Conservation (phyloP, 805 yeast genomes). For the Scheffersomyces coipomensis region DNA sequence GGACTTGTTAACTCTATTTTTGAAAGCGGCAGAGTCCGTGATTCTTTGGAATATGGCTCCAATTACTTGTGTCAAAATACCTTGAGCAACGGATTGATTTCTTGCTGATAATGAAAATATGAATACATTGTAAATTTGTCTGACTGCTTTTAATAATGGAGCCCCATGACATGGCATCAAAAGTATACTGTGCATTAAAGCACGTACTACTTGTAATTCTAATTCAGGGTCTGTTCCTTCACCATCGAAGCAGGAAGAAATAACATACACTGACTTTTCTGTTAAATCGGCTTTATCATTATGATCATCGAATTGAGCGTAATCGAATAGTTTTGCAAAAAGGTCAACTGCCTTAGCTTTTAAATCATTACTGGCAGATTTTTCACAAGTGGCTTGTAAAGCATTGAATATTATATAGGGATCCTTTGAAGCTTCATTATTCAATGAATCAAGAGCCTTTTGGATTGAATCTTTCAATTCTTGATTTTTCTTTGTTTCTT, state of each 20-base stretch:
- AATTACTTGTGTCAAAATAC: slow-evolving; percentile 87
- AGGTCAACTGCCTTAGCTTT: slow-evolving; percentile 79
- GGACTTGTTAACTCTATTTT: slow-evolving; percentile 18
- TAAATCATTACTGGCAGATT: slow-evolving; percentile 53
- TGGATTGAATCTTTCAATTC: slow-evolving; percentile 34
- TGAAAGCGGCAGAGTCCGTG: slow-evolving; percentile 43
- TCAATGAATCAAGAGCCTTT: slow-evolving; percentile 42
- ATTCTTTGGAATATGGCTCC: slow-evolving; percentile 78
- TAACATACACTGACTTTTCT: slow-evolving; percentile 81
- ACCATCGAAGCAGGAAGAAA: slow-evolving; percentile 82
- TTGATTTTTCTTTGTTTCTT: slow-evolving; percentile 59
- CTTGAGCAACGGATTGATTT: slow-evolving; percentile 94
- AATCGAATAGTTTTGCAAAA: slow-evolving; percentile 85
- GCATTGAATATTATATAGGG: slow-evolving; percentile 72
- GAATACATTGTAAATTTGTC: slow-evolving; percentile 92
- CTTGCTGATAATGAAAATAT: slow-evolving; percentile 76
- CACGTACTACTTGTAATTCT: slow-evolving; percentile 91
- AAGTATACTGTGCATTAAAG: slow-evolving; percentile 82
- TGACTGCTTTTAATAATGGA: slow-evolving; percentile 79
- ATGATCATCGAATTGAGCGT: slow-evolving; percentile 67
- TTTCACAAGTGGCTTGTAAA: slow-evolving; percentile 70
- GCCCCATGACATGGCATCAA: slow-evolving; percentile 90
- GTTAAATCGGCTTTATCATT: slow-evolving; percentile 59
- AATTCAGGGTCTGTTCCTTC: slow-evolving; percentile 88
- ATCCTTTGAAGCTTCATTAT: slow-evolving; percentile 38